Percentiles rank a stretch among this genome's conserved stretches.
These are phyloP conservation scores for Maudiozyma serrabonitensis DNA, from an alignment of 805 yeast species.

Conservation along the genomic window DNA sequence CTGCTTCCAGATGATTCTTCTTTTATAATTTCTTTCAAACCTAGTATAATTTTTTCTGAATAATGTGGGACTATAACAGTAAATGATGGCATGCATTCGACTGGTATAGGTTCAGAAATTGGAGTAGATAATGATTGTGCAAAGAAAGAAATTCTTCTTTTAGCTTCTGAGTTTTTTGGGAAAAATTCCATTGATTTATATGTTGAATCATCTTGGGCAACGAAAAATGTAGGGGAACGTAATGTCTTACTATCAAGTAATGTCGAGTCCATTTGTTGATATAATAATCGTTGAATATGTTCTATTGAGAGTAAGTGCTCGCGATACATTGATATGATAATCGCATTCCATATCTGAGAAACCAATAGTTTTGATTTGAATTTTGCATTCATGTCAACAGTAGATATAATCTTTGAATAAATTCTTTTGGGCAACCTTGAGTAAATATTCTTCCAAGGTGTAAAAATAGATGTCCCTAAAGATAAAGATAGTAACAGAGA, in stretches of 20 bases:
- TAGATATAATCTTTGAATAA: slow-evolving; percentile 53
- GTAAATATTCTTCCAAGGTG: slow-evolving; percentile 81
- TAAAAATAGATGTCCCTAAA: slow-evolving; percentile 74
- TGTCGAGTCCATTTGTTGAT: slow-evolving; percentile 37
- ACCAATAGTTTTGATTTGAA: slow-evolving; percentile 46
- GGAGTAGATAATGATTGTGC: slow-evolving; percentile 87
- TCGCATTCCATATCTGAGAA: slow-evolving; percentile 74
- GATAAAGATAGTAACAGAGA: slow-evolving; percentile 64
- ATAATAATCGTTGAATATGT: slow-evolving; percentile 56
- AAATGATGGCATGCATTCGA: slow-evolving; percentile 67
- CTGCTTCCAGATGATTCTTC: slow-evolving; percentile 49
- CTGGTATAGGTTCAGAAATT: slow-evolving; percentile 61
- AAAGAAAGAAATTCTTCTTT: slow-evolving; percentile 74
- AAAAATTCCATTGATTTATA: slow-evolving; percentile 45
- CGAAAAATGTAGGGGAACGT: slow-evolving; percentile 68
- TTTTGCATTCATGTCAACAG: slow-evolving; percentile 38
- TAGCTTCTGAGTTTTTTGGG: slow-evolving; percentile 63
- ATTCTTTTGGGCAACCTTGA: slow-evolving; percentile 70
- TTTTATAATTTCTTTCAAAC: slow-evolving; percentile 68
- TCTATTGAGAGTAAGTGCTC: slow-evolving; percentile 71
- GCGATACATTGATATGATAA: slow-evolving; percentile 72
- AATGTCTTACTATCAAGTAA: slow-evolving; percentile 34
- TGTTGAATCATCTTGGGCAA: slow-evolving; percentile 72
- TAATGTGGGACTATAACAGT: slow-evolving; percentile 83
- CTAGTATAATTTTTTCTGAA: slow-evolving; percentile 67